Conservation (phyloP, 331 rosid species). For the Pyracantha coccinea region DNA sequence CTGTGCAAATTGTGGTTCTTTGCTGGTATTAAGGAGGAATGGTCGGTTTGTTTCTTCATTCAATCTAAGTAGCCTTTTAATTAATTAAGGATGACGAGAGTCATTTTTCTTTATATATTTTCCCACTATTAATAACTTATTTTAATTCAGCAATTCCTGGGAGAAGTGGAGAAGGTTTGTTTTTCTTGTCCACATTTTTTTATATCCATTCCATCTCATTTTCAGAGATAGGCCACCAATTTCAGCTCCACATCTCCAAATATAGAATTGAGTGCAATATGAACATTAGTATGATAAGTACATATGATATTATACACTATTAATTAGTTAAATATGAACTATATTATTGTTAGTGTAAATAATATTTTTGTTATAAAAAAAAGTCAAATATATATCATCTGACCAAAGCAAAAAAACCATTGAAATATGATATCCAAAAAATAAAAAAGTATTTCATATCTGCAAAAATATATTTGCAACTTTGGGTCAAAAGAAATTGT, state of each 20-base stretch:
- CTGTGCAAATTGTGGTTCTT: slow-evolving; percentile 21
- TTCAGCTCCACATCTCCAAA: neutral
- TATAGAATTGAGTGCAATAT: neutral
- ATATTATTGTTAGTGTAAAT: too few relatives aligned
- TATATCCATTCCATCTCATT: neutral
- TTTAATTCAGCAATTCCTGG: neutral
- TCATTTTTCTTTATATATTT: slow-evolving; percentile 5
- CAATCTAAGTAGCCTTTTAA: slow-evolving; percentile 11
- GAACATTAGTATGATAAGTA: neutral
- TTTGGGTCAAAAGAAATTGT: too few relatives aligned
- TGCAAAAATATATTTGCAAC: too few relatives aligned
- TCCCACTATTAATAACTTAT: slow-evolving; percentile 7
- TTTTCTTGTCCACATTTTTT: neutral
- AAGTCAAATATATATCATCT: too few relatives aligned
- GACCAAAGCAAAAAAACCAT: too few relatives aligned
- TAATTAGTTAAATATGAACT: too few relatives aligned
- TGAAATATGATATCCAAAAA: too few relatives aligned
- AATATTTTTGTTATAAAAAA: too few relatives aligned
- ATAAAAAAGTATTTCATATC: too few relatives aligned
- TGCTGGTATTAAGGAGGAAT: slow-evolving; percentile 60
- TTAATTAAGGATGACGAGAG: slow-evolving; percentile 2
- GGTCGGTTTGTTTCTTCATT: slow-evolving; percentile 67
- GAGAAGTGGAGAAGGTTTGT: neutral
- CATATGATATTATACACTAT: neutral
- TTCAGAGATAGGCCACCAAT: neutral